phyloP scores from a whole-genome alignment of 768 basidiomycete species.

The Cystobasidiopsis lactophilus region DNA sequence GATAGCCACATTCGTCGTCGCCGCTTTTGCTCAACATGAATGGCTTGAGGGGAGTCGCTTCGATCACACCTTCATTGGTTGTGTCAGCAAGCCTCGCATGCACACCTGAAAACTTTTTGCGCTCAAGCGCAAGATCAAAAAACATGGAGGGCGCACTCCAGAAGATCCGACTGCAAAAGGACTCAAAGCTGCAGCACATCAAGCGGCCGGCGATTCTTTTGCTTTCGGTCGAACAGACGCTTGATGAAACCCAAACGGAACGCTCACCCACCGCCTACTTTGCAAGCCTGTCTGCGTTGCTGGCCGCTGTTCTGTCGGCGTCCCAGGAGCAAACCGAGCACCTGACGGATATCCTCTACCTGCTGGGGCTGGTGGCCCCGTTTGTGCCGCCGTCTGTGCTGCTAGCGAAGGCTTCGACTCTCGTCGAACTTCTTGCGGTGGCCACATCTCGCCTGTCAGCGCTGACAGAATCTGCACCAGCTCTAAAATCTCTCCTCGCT shows the following conservation, averaged over 20 bases:
- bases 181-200: constrained; percentile 63
- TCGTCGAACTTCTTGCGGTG: constrained; percentile 51
- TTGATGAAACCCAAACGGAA: constrained; percentile 25
- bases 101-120: too few species aligned
- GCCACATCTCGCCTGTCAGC: constrained; percentile 33
- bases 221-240: constrained; percentile 49
- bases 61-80: too few species aligned
- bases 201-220: constrained; percentile 71
- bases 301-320: constrained; percentile 47
- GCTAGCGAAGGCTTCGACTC: constrained; percentile 48
- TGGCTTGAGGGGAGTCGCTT: too few species aligned
- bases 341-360: constrained; percentile 62
- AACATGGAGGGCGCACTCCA: constrained; percentile 27
- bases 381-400: constrained; percentile 62
- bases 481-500: constrained; percentile 55
- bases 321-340: constrained; percentile 43
- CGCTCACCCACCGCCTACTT: constrained; percentile 74
- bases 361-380: constrained; percentile 53
- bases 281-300: constrained; percentile 64
- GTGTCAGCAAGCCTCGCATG: too few species aligned
- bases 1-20: constrained; percentile 1
- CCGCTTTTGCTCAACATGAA: too few species aligned
- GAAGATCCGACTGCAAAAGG: constrained; percentile 70
- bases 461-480: constrained; percentile 32
- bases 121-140: too few species aligned